These are phyloP conservation scores for Alternaria dauci DNA, from an alignment of 2,329 filamentous ascomycete species.

Conservation along the genomic window DNA sequence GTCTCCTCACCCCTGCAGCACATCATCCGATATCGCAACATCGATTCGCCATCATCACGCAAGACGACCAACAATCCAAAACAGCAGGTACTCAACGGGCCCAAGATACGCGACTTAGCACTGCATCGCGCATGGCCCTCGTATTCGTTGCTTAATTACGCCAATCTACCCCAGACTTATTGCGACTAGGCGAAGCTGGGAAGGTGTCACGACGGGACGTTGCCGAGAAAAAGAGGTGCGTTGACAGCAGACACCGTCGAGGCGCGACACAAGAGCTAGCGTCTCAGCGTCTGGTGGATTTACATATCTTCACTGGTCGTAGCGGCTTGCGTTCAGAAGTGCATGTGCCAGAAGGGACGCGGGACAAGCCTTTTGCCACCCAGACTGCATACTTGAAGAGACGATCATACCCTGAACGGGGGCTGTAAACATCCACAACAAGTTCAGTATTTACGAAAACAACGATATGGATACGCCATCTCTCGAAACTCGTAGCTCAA, in stretches of 20 bases:
- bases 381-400: not conserved
- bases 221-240: conserved; percentile 23
- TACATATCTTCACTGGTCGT: not conserved
- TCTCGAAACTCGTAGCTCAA: not conserved
- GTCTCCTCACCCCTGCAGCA: conserved; percentile 3
- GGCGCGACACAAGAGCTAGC: not conserved
- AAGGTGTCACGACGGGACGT: conserved; percentile 39
- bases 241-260: not conserved
- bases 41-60: not conserved
- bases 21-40: conserved; percentile 31
- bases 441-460: not conserved
- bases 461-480: not conserved
- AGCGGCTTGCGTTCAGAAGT: not conserved
- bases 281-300: not conserved
- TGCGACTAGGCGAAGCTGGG: conserved; percentile 36
- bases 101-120: conserved; percentile 25
- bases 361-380: conserved; percentile 4
- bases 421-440: not conserved
- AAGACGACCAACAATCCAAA: conserved; percentile 9
- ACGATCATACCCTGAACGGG: not conserved
- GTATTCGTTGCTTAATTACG: conserved; percentile 23
- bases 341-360: not conserved
- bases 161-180: conserved; percentile 12
- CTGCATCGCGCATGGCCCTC: conserved; percentile 26
- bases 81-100: conserved; percentile 21